Base-by-base conservation (phyloP, 495 filamentous ascomycete genomes). In the Penicillium antarcticum region DNA sequence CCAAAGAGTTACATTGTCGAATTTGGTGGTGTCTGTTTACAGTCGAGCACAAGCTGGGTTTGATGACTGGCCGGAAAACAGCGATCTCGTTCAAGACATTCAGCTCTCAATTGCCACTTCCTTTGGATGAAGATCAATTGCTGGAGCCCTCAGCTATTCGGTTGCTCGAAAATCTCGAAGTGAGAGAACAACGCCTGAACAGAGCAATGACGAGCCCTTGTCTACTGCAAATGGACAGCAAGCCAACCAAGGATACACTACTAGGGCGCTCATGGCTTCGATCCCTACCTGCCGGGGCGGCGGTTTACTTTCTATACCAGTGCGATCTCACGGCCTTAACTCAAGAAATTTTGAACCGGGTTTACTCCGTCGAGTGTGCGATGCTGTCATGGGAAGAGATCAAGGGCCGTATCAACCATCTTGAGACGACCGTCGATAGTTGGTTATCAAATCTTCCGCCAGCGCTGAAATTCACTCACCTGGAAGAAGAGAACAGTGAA, bases 11-110 rank as follows among this genome's bases (percentile, higher is more conserved):
- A 42, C 72, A 83, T 19, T 77, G 80, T 42, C 76, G 79, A 32
- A 70, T 87, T 8, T 87, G 84, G 84, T 87, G 82, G 79, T 80
- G 82, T 32, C 55, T 87, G 4, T 84, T 81, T 50, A 76, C 70
- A 1, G 67, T 86, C 43, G 84, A 87, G 44, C 77, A 83, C 37
- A 66, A 74, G 37, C 67, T 87, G 19, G 76, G 78, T 26, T 73
- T 78, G 14, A 85, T 86, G 71, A 86, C 82, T 8, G 84, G 84
- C 11, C 76, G 84, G 13, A 76, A 81, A 3, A 77, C 71, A 44
- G 76, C 68, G 42, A 80, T 82, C 42, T 70, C 68, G 33, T 76
- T 80, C 51, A 71, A 64, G 41, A 74, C 77, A 61, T 81, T 74
- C 51, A 77, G 80, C 24, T 74, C 77, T 2, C 81, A 82, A 2